A percentile compares a stretch with the other conserved stretches of the same genome.
Evolutionary conservation across 345 rosid species (phyloP).

Genomic region (Gossypium turneri): DNA sequence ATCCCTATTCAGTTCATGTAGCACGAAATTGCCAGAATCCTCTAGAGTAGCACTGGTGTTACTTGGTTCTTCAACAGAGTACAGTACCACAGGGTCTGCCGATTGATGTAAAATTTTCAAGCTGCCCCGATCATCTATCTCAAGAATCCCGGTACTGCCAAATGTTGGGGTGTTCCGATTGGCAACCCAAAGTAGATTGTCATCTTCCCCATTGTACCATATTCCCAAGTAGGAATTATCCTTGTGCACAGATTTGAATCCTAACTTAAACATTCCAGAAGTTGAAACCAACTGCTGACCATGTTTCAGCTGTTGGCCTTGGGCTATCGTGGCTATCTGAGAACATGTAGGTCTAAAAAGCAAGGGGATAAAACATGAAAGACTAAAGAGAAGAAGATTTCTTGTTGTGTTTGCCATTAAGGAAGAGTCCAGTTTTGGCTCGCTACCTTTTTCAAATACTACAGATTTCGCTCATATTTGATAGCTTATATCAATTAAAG

Average conservation of each 20-base stretch:
- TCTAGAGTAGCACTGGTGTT: neutral
- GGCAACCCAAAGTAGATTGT: neutral
- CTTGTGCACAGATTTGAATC: neutral
- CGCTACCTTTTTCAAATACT: neutral
- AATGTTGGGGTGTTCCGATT: neutral
- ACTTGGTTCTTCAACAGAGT: neutral
- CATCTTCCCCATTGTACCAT: neutral
- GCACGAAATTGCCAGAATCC: neutral
- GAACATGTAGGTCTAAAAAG: neutral
- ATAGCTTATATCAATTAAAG: neutral
- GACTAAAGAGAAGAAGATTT: neutral
- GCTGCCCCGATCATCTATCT: neutral
- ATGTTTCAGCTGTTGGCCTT: constrained; percentile 28
- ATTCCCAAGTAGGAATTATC: neutral
- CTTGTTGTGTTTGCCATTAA: neutral
- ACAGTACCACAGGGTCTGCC: neutral
- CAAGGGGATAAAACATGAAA: constrained; percentile 3
- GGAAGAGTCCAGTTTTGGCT: neutral
- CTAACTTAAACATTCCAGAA: neutral
- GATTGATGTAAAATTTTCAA: neutral
- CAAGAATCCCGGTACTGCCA: neutral
- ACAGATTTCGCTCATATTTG: neutral
- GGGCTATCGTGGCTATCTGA: constrained; percentile 21
- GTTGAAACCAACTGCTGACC: constrained; percentile 2
- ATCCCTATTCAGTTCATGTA: neutral